Evolutionary conservation across 2,329 filamentous ascomycete species (phyloP), one percentile per base, ranked within the genome.

Genomic region (Claviceps pazoutovae): DNA sequence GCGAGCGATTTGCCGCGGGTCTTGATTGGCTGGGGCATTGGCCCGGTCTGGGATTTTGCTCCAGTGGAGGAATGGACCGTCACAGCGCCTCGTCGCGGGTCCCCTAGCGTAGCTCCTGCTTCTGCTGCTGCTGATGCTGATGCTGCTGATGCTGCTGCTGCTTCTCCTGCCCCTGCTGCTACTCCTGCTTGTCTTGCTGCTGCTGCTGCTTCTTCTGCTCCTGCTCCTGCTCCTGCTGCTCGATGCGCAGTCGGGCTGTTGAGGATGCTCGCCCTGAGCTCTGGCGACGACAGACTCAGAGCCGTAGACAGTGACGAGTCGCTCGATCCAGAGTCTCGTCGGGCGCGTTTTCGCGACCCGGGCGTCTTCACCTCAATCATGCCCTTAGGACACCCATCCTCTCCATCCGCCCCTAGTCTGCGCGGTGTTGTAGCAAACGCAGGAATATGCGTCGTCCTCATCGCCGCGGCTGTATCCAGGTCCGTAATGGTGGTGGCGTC

Each of bases 221-320:
- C 47, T 30, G 13, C 34, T 37, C 34, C 36, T 16, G 37, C 45
- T 42, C 38, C 41, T 51, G 41, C 46, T 51, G 47, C 50, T 42
- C 38, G 49, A 30, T 34, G 30, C 9, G 53, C 42, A 17, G 46
- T 49, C 49, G 46, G 50, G 49, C 49, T 51, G 36, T 21, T 42
- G 49, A 53, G 53, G 23, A 51, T 51, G 49, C 56, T 55, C 37
- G 60, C 56, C 56, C 64, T 66, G 50, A 56, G 62, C 51, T 68
- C 66, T 30, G 68, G 68, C 49, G 69, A 70, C 46, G 68, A 67
- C 49, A 71, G 59, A 57, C 64, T 70, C 62, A 64, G 61, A 44
- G 61, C 62, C 17, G 68, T 67, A 17, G 68, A 71, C 26, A 71
- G 64, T n/a, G 69, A 71, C 19, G 69, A 71, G 57, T 70, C 67